These are phyloP conservation scores for Rhodotorula graminis DNA, from an alignment of 768 basidiomycete genomes.

Conservation along the genomic window DNA sequence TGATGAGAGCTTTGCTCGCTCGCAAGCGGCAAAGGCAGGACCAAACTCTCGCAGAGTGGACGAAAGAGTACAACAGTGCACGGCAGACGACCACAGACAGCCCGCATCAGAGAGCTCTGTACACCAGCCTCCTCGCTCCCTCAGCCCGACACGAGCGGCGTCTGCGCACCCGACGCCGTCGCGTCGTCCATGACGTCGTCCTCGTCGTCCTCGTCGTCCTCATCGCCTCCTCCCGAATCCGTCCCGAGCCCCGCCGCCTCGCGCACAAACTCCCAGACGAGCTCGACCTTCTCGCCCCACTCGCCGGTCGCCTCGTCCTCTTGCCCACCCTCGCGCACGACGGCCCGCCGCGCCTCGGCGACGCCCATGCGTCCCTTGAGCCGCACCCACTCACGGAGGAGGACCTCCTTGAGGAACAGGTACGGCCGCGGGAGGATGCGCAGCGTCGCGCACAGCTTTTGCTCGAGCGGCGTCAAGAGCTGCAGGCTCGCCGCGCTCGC, in stretches of 20 bases:
- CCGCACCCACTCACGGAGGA: constrained; percentile 86
- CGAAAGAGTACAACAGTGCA: too few relatives aligned
- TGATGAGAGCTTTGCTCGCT: too few relatives aligned
- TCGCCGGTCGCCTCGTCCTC: constrained; percentile 51
- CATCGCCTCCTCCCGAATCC: neutral
- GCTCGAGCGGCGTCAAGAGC: constrained; percentile 81
- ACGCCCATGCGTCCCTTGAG: constrained; percentile 87
- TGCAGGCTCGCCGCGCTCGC: constrained; percentile 85
- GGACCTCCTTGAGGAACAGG: constrained; percentile 88
- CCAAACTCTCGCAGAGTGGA: too few relatives aligned
- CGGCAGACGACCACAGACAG: too few relatives aligned
- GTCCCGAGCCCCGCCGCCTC: constrained; percentile 39
- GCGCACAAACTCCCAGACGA: constrained; percentile 62
- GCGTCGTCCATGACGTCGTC: neutral
- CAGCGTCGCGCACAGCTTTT: constrained; percentile 76
- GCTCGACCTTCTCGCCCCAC: constrained; percentile 42
- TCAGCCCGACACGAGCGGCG: too few relatives aligned
- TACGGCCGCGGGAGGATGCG: constrained; percentile 93
- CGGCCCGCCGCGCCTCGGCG: constrained; percentile 61
- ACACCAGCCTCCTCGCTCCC: too few relatives aligned
- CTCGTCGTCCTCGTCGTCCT: neutral
- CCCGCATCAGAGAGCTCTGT: too few relatives aligned
- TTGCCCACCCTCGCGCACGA: constrained; percentile 47
- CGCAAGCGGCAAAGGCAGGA: too few relatives aligned
- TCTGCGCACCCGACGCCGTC: neutral